Base-by-base conservation (phyloP, 768 basidiomycete species). In the Amanita thiersii region DNA sequence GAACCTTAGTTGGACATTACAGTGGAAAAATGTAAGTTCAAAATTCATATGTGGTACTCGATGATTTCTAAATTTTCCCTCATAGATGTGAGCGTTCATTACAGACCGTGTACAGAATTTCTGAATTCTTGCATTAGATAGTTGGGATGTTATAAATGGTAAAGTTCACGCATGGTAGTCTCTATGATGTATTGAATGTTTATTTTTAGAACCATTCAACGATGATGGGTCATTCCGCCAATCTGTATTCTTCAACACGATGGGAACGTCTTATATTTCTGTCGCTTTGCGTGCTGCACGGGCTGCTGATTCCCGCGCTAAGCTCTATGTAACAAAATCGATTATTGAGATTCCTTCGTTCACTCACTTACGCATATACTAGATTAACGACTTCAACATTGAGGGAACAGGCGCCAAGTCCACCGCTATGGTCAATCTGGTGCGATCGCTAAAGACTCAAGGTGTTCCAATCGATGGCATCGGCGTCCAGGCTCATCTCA, bases 1-100 rank as follows among this genome's bases (percentile, higher is more conserved):
- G 57, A 17, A 73, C 68, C 1, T 49, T 75, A 12, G 72, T 76
- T 5, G 56, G 61, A 4, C 75, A 73, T 43, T 79, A 72, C 53
- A 68, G 63, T 48, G 77, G 77, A 17, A 51, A 74, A 53, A 60
- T 75, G 67, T 77, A 47, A 50, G 53, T 32, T 11, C 10, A 26
- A 28, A 19, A 18, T 4, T 6, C 9, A 30, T 14, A 9, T 9
- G 9, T 30, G 29, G 29, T 9, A 14, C 29, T 14, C 14, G 29
- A 30, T 30, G 9, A 9, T 30, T 30, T 9, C 29, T 14, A 30
- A 9, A 17, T 41, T 33, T 45, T 15, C 26, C 34, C 40, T 40
- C 25, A 9, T 12, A 12, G 28, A 14, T 41, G 29, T 32, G 29
- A 30, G 29, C 14, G 14, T 30, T 14, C 9, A 30, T 14, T 30